Evolutionary conservation across 352 stramenopile genomes (phyloP).

Genomic region (Globisporangium irregulare): DNA sequence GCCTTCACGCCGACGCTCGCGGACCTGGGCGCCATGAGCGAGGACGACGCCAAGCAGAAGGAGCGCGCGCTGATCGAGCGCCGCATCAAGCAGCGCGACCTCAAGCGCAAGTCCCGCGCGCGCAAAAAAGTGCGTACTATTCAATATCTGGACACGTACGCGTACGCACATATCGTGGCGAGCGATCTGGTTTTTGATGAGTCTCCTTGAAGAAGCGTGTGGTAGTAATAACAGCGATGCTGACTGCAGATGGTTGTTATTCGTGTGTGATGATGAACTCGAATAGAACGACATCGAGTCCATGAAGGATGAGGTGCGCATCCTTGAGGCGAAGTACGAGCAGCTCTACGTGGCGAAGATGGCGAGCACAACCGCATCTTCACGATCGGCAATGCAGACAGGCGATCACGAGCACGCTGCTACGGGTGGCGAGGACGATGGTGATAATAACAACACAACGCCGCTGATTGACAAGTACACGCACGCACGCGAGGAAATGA

Average conservation of each 20-base stretch:
- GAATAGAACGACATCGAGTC: slow-evolving; percentile 35
- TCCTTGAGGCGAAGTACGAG: slow-evolving; percentile 35
- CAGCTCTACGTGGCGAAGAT: slow-evolving; percentile 23
- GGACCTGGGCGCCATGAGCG: neutral
- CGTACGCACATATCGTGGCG: neutral
- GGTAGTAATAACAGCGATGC: neutral
- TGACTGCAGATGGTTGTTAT: neutral
- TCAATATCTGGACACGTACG: neutral
- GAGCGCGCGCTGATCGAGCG: slow-evolving; percentile 15
- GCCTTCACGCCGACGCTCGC: neutral
- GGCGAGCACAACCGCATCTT: slow-evolving; percentile 9
- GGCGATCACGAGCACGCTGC: neutral
- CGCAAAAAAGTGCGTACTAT: slow-evolving; percentile 15
- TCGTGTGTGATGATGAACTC: neutral
- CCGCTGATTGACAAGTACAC: slow-evolving; percentile 30
- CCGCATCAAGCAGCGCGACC: slow-evolving; percentile 19
- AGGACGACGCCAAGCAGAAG: neutral
- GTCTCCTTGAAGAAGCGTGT: neutral
- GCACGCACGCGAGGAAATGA: slow-evolving; percentile 28
- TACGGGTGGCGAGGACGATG: neutral
- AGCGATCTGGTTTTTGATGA: neutral
- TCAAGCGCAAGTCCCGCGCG: slow-evolving; percentile 20
- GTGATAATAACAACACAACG: neutral
- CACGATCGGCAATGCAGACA: slow-evolving; percentile 7
- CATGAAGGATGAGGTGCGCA: slow-evolving; percentile 37